These are phyloP conservation scores for Pyrenophora tritici-repentis DNA, from an alignment of 2,329 filamentous ascomycete genomes.

Conservation along the genomic window DNA sequence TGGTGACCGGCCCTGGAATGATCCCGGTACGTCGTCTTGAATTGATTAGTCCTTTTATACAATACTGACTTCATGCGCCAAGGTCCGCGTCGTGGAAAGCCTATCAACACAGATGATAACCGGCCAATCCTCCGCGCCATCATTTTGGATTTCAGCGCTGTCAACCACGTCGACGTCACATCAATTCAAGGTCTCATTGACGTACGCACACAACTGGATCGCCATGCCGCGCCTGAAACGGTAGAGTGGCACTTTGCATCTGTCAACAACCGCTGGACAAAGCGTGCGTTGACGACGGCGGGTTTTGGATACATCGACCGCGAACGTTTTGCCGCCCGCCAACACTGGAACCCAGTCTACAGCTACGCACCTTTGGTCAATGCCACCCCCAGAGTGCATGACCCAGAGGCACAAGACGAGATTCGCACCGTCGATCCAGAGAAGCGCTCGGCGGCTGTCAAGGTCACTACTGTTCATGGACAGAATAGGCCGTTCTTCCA, in stretches of 20 bases:
- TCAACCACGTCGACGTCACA: conserved; percentile 93
- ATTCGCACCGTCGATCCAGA: conserved; percentile 19
- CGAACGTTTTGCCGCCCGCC: conserved; percentile 55
- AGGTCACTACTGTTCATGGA: conserved; percentile 75
- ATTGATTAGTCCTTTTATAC: neutral
- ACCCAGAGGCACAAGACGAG: conserved; percentile 40
- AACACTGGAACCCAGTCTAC: conserved; percentile 89
- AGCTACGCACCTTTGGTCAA: conserved; percentile 83
- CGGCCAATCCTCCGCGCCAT: conserved; percentile 81
- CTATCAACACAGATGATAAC: conserved; percentile 52
- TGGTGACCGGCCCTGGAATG: conserved; percentile 86
- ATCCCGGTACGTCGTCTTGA: conserved; percentile 63
- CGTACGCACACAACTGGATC: conserved; percentile 89
- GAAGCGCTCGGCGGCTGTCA: conserved; percentile 35
- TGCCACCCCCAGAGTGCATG: conserved; percentile 67
- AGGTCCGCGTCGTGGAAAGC: conserved; percentile 61
- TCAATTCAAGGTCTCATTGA: conserved; percentile 92
- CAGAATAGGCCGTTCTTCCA: conserved; percentile 92
- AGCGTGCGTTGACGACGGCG: conserved; percentile 81
- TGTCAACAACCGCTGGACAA: conserved; percentile 92
- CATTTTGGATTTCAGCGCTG: conserved; percentile 89
- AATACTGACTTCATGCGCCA: neutral
- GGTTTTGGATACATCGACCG: conserved; percentile 78
- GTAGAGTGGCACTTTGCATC: conserved; percentile 97
- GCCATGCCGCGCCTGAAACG: conserved; percentile 75